These are phyloP conservation scores for Cyberlindnera petersonii DNA, from an alignment of 805 yeast genomes.

Conservation along the genomic window DNA sequence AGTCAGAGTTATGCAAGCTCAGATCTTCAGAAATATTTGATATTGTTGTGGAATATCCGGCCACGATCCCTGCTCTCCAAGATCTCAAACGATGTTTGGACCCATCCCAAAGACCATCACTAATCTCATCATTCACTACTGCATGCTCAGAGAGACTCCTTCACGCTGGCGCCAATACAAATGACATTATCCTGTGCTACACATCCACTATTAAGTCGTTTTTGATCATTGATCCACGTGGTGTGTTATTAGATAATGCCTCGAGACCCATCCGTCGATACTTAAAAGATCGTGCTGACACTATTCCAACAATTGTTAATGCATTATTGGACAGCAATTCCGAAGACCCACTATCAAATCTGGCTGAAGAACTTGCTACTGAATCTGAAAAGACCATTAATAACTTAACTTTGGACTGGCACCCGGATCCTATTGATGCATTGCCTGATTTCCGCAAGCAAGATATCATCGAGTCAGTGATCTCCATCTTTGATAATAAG, in stretches of 20 bases:
- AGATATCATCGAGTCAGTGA: constrained; percentile 67
- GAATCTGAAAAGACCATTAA: constrained; percentile 19
- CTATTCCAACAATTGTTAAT: constrained; percentile 62
- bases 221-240: constrained; percentile 76
- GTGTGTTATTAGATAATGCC: constrained; percentile 75
- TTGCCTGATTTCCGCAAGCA: constrained; percentile 74
- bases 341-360: constrained; percentile 39
- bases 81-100: constrained; percentile 55
- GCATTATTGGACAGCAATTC: constrained; percentile 53
- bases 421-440: constrained; percentile 86
- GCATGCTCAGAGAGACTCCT: constrained; percentile 46
- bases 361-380: constrained; percentile 48
- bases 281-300: constrained; percentile 69
- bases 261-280: constrained; percentile 71
- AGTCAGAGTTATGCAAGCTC: constrained; percentile 28
- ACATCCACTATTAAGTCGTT: constrained; percentile 70
- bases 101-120: constrained; percentile 45
- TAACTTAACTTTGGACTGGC: constrained; percentile 48
- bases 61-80: constrained; percentile 45
- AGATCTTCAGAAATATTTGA: constrained; percentile 58
- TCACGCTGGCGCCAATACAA: constrained; percentile 80
- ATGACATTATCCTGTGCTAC: constrained; percentile 64
- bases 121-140: constrained; percentile 48
- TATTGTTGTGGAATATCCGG: constrained; percentile 52
- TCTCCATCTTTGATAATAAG: constrained; percentile 69